Evolutionary conservation across 352 stramenopile species (phyloP), one percentile per base, ranked within the genome.

Genomic region (Pythium chondricola): DNA sequence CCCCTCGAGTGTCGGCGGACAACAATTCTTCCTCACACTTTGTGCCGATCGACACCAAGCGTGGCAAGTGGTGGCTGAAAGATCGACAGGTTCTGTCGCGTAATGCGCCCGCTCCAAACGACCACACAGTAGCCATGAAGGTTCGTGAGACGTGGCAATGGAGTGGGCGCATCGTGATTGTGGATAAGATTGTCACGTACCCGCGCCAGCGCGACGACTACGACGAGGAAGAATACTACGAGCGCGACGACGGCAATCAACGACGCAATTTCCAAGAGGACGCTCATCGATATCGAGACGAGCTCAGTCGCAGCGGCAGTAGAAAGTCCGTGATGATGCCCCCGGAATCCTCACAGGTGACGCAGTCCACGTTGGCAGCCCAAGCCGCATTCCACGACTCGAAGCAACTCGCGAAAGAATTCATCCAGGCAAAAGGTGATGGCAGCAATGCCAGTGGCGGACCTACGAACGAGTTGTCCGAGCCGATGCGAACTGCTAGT

Each of bases 41-140:
- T 38, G 50, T 67, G 0, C 55, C 63, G 6, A 62, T 79, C 25
- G 63, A 70, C 47, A 66, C 59, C 1, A 73, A 71, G 22, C 61
- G 67, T 11, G 76, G 69, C 43, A 88, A 85, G 52, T 88, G 76
- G 76, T 83, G 67, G 67, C 59, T 88, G 11, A 70, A 68, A 46
- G 69, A 85, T 25, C 67, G 74, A 10, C 67, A 76, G 46, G 62
- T 85, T 27, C 56, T 88, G 21, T 77, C 71, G 3, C 61, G 58
- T 6, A 72, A 68, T 41, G 48, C 52, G 0, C 56, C 57, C 2
- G 45, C 56, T 8, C 45, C 66, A 1, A 62, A 53, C 7, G 62
- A 71, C 27, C 49, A 62, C 32, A 62, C 47, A 17, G 50, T 69
- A 16, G 66, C 55, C 25, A 56, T 86, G 25, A 86, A 85, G 56